Evolutionary conservation across 306 rosid genomes (phyloP), one percentile per base, ranked within the genome.

Genomic region (Leucaena leucocephala): DNA sequence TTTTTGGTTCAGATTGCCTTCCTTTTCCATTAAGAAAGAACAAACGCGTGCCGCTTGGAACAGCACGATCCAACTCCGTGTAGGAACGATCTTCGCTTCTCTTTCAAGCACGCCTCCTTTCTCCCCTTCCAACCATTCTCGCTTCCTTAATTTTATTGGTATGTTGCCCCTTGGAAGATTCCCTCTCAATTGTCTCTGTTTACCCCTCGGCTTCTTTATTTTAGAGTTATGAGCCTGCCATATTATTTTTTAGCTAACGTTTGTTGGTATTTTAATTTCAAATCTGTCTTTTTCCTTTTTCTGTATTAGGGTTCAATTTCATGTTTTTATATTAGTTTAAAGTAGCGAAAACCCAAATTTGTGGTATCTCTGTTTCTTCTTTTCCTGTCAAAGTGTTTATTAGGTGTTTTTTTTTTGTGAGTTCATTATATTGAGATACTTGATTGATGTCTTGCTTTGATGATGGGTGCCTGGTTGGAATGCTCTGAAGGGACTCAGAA

Each of bases 21-120:
- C 73, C 16, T 78, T 78, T 19, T 78, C 19, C 48, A 16, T 35
- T 35, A 45, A 8, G n/a, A 61, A 38, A 14, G 64, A 19, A 34
- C 15, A 15, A 27, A 8, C 19, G 46, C 39, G 40, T 7, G 66
- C 50, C 50, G 50, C 1, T 59, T 54, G 54, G 22, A 71, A 48
- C 80, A 59, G 40, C 44, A 57, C 59, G 77, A 74, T 68, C 63
- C 86, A 74, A 38, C 77, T 67, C 68, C 54, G n/a, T 34, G 55
- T 57, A 50, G 39, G 35, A 21, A 22, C 35, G 72, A 82, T 77
- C 79, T 39, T 71, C 66, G 3, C 48, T 45, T 21, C 59, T 49
- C 38, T 12, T 48, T 62, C 67, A 67, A 72, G 52, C 36, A 64
- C 78, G 75, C 78, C n/a, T 14, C 16, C 2, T 72, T 0, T 71